Evolutionary conservation across 2,329 filamentous ascomycete species (phyloP).

Genomic region (Sarocladium kiliense): DNA sequence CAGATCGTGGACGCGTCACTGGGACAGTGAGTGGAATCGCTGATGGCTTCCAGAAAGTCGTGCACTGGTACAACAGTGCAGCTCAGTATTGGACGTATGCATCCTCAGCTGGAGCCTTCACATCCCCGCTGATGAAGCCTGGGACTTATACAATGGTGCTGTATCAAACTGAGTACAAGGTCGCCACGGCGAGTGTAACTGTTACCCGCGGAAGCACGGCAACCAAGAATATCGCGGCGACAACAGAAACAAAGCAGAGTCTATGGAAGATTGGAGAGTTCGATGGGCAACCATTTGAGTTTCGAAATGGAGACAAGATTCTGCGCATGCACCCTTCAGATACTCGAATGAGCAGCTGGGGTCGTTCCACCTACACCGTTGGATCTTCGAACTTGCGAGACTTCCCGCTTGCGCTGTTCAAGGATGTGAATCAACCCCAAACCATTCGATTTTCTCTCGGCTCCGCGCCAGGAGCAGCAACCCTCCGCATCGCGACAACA

Average conservation of each 20-base stretch:
- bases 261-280: conserved; percentile 62
- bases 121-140: conserved; percentile 60
- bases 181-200: conserved; percentile 42
- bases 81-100: conserved; percentile 63
- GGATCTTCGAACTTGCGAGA: conserved; percentile 44
- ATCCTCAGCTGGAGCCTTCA: conserved; percentile 50
- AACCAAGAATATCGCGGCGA: conserved; percentile 44
- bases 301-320: conserved; percentile 63
- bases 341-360: conserved; percentile 57
- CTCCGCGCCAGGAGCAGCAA: conserved; percentile 44
- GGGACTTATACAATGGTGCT: conserved; percentile 65
- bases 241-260: conserved; percentile 41
- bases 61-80: conserved; percentile 60
- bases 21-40: conserved; percentile 55
- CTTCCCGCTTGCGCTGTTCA: conserved; percentile 64
- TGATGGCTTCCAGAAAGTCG: conserved; percentile 45
- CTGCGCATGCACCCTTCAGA: conserved; percentile 66
- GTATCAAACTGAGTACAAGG: conserved; percentile 54
- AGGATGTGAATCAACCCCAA: conserved; percentile 51
- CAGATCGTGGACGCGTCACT: conserved; percentile 51
- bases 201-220: conserved; percentile 45
- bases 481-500: conserved; percentile 60
- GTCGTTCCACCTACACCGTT: conserved; percentile 54
- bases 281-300: conserved; percentile 59
- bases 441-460: conserved; percentile 56